Evolutionary conservation across 768 basidiomycete species (phyloP), one percentile per base, ranked within the genome.

Genomic region (Russula vinacea): DNA sequence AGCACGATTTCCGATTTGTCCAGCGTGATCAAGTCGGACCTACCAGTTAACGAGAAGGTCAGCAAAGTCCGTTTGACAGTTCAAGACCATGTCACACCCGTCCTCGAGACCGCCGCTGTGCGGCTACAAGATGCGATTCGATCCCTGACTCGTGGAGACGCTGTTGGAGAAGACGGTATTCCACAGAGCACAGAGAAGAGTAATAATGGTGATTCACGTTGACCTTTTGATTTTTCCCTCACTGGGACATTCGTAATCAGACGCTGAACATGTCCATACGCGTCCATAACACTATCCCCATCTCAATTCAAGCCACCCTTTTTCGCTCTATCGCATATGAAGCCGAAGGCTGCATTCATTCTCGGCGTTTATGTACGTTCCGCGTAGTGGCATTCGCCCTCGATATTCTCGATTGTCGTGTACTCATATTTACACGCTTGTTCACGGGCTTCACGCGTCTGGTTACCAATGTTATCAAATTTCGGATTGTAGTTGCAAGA

Each of bases 31-130:
- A 78, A 77, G 40, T 80, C 84, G 61, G 81, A 88, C 58, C 70
- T 85, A 19, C 79, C 87, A 0, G 64, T 89, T 3, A 79, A 81
- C 50, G 88, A 89, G 62, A 90, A 89, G 77, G 80, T 84, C 19
- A 68, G 74, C 53, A 82, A 81, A 62, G 76, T 90, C 22, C 73
- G 78, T 26, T 75, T 78, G 58, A 84, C 88, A 59, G 85, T 90
- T 29, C 81, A 78, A 69, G 80, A 82, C 29, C 81, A 82, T 39
- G 82, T 90, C 26, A 76, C 77, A 32, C 89, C 89, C 22, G 71
- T 89, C 57, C 78, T 90, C 16, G 85, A 86, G 19, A 73, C 73
- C 9, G 72, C 74, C 8, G 62, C 71, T 22, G 67, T 68, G 50
- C 72, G 73, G 11, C 65, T 75, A 13, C 73, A 74, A 61, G 76